Base-by-base conservation (phyloP, 805 yeast species). In the Candida arabinofermentans region DNA sequence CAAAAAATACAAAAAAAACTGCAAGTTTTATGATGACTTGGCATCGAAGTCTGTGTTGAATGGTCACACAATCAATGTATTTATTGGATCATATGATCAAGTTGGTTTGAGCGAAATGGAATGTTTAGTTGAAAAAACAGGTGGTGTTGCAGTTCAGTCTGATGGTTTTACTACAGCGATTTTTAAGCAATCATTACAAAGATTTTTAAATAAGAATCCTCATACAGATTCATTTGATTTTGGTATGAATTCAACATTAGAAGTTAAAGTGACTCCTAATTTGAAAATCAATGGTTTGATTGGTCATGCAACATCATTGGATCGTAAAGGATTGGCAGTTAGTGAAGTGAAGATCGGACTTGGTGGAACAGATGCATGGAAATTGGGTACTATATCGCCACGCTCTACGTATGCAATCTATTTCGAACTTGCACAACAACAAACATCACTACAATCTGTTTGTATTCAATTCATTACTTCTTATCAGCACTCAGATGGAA, bases 31-130 rank as follows among this genome's bases (percentile, higher is more conserved):
- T 57, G 65, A 67, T 8, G 61, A 63, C 8, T 57, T 81, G n/a
- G 75, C 85, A 3, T 64, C 66, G 21, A 57, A 54, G 14, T 66
- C 77, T 18, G 70, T 78, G 0, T 48, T 62, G 4, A 68, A 71
- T 47, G 85, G 86, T 1, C 72, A 77, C 40, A 66, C 79, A 5
- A 65, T 80, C 35, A 76, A 79, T 51, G 57, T 80, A 17, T 79
- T 80, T 48, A 72, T 79, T 43, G 87, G 87, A 13, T 71, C 82
- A 10, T 81, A 81, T 56, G 87, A 81, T 58, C 88, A 81, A 58
- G 71, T 79, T 34, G 88, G 88, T 0, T 63, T 81, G 24, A 74
- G 64, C 47, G 88, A 81, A 56, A 82, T 81, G 87, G 81, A 77
- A 44, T 66, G 71, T 13, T 59, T 81, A 9, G 65, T 77, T 38